phyloP scores from a whole-genome alignment of 352 stramenopile species.

The Sclerospora graminicola region DNA sequence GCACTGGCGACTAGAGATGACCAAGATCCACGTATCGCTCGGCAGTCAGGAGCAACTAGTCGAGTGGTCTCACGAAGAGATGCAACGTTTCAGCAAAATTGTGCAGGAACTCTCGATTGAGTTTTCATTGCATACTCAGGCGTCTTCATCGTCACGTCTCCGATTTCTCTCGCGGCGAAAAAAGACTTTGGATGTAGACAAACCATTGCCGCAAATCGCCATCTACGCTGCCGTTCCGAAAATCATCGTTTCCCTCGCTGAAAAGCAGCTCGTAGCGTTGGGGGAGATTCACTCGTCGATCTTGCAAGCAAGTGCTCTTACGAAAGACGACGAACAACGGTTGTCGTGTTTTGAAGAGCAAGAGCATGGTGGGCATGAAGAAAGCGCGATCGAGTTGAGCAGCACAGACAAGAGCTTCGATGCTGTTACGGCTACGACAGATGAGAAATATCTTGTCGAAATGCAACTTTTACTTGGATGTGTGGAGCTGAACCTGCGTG shows the following conservation, averaged over 20 bases:
- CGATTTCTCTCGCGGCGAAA: conserved; percentile 7
- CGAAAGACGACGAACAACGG: conserved; percentile 3
- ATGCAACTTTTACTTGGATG: conserved; percentile 40
- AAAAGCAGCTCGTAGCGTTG: conserved; percentile 42
- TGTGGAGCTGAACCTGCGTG: conserved; percentile 43
- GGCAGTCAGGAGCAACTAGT: conserved; percentile 29
- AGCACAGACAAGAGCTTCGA: conserved; percentile 6
- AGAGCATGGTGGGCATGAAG: conserved; percentile 10
- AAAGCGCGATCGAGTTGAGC: conserved; percentile 7
- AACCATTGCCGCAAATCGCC: conserved; percentile 18
- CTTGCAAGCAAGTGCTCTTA: conserved; percentile 14
- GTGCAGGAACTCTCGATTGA: conserved; percentile 53
- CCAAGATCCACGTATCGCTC: conserved; percentile 48
- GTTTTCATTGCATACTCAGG: conserved; percentile 38
- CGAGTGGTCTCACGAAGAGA: conserved; percentile 27
- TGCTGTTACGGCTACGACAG: neutral
- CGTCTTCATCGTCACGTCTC: conserved; percentile 15
- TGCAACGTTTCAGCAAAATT: conserved; percentile 30
- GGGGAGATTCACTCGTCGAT: conserved; percentile 49
- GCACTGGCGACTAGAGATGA: conserved; percentile 53
- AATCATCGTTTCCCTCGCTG: conserved; percentile 32
- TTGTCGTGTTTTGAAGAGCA: conserved; percentile 17
- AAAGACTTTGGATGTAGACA: conserved; percentile 1
- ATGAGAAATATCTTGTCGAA: conserved; percentile 40
- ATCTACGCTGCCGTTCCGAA: conserved; percentile 29